Evolutionary conservation across 371 early-diverging fungal species (phyloP), one percentile per base, ranked within the genome.

Genomic region (Lichtheimia ramosa): DNA sequence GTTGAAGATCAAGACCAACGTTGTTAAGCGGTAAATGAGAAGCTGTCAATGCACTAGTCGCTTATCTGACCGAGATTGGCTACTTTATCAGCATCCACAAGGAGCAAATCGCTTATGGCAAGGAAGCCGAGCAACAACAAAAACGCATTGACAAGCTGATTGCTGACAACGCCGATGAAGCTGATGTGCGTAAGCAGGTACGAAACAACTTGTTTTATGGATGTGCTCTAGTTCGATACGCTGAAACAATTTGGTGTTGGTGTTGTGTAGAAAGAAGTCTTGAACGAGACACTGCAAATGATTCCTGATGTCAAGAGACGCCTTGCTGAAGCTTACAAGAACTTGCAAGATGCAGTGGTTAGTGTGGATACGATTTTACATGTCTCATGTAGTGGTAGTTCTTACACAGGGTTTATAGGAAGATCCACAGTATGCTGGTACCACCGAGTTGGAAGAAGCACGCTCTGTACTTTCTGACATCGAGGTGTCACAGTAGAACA

Each of bases 131-230:
- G 25, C 51, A 70, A 15, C 92, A 92, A 68, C 83, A 86, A 62
- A 74, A 76, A 48, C 77, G 85, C 21, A 88, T 92, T 48, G 87
- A 87, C 56, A 86, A 82, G 55, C 66, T 92, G 6, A 69, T 80
- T 21, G 77, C 69, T 5, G 68, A 76, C 0, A 78, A 77, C 16
- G 87, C 79, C 18, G 91, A 92, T 70, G 82, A 81, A 20, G 80
- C 86, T 51, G 86, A 84, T 66, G 69, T 92, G 39, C 73, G 81
- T 48, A 91, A 92, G 70, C 91, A 92, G 82, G 89, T 82, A 74
- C 46, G 21, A 46, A 46, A 5, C n/a, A n/a, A 14, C 10, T 46
- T 21, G 46, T 10, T 8, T 34, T 8, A 6, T 10, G 10, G 1
- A 2, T 10, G 34, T 34, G 34, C 10, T 8, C 34, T 34, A 8